Base-by-base conservation (phyloP, 495 filamentous ascomycete genomes). In the Hypoxylon perforatum region DNA sequence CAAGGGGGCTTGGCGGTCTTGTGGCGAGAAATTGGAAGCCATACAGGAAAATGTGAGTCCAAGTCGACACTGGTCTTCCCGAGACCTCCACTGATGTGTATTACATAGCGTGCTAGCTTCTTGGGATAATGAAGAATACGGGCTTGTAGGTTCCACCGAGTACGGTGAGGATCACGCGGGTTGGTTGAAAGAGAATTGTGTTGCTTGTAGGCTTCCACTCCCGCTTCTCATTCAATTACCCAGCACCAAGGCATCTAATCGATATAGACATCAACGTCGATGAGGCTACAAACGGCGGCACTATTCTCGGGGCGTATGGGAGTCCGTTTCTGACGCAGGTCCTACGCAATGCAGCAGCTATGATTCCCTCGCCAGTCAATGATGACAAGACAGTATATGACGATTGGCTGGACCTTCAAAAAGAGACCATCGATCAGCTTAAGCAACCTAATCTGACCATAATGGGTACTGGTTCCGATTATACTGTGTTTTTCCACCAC, bases 71-170 rank as follows among this genome's bases (percentile, higher is more conserved):
- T 17, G 2, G 23, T 17, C 5, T 11, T 25, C 46, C 11, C 23
- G 0, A 1, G 39, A 9, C 25, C 6, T 25, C 22, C 30, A 42
- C 36, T 59, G 19, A 59, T 12, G n/a, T 10, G 11, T 6, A 22
- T 39, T 48, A 3, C n/a, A 35, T 9, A 59, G 56, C 65, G 85
- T 91, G 54, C 93, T 96, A 72, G 89, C 89, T 17, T 92, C 88
- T 61, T 96, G 92, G 92, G 92, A 96, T 73, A 92, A 85, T 15
- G 89, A 90, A 72, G 91, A 92, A 73, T 95, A 94, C 72, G 94
- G 93, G 63, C 73, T 92, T n/a, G 87, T 94, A 60, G 92, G 92
- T 9, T 92, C 90, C 11, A 94, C 92, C 3, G 92, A 96, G 76
- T 90, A 90, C 71, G 92, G 94, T 15, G 92, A 96, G 75, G 91